Base-by-base conservation (phyloP, 495 filamentous ascomycete genomes). In the Penicillium chermesinum region DNA sequence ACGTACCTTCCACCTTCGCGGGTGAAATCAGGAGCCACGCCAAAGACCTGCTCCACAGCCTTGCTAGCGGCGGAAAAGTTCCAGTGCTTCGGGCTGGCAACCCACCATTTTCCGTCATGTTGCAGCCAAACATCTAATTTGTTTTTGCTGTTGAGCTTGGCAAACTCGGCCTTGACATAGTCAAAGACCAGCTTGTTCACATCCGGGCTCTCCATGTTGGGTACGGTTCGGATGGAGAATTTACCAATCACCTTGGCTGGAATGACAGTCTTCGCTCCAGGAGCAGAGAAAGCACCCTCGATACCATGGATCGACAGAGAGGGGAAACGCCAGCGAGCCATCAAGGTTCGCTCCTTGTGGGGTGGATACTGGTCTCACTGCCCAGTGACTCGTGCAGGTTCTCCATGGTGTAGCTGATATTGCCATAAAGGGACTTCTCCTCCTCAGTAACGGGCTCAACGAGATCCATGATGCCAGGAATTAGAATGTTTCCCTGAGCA, bases 61-160 rank as follows among this genome's bases (percentile, higher is more conserved):
- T 95, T 96, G 59, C 82, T 78, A 7, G 93, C 93, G 16, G 93
- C 93, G 18, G 78, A 75, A 70, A 96, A 99, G 76, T 97, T 99
- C 90, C 91, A 96, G 76, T 97, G 93, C 64, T 93, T 91, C 10
- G 93, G 94, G 58, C 82, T 87, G 16, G 94, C 87, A 19, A 95
- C 90, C 93, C 93, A 99, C 93, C 93, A 99, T 64, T 95, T 96
- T 25, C 93, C 93, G 43, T 82, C 81, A 70, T 99, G 94, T 66
- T 87, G 80, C 14, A 91, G 76, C 52, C 74, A 81, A 16, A 87
- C 82, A 55, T 88, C 87, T 60, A 94, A 65, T 17, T 72, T 89
- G 72, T 99, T 99, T 73, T 99, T 97, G 66, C 84, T 89, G 46
- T 78, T 78, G 33, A 96, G 78, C 67, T 87, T 88, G 50, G 85